These are phyloP conservation scores for Trematosphaeria pertusa DNA, from an alignment of 2,329 filamentous ascomycete species.

Conservation along the genomic window DNA sequence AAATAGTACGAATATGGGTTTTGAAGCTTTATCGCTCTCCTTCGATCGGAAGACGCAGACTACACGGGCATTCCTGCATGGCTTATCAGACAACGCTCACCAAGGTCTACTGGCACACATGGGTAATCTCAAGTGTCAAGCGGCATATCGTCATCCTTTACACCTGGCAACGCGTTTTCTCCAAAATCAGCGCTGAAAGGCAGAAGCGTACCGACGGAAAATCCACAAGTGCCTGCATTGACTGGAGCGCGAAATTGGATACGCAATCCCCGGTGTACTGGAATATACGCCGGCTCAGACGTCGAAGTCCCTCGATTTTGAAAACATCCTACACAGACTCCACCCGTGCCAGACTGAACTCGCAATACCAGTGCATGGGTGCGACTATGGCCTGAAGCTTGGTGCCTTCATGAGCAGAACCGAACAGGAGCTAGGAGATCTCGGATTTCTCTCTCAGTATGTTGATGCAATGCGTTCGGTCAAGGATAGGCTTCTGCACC, in stretches of 20 bases:
- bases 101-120: slow-evolving; percentile 4
- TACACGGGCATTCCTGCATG: slow-evolving; percentile 13
- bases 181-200: slow-evolving; percentile 5
- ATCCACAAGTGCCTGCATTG: slow-evolving; percentile 9
- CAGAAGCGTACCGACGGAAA: slow-evolving; percentile 12
- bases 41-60: slow-evolving; percentile 4
- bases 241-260: slow-evolving; percentile 13
- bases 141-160: no score
- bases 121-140: background rate
- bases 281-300: background rate
- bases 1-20: slow-evolving; percentile 11
- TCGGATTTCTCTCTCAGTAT: background rate
- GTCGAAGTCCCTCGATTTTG: slow-evolving; percentile 8
- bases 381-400: slow-evolving; percentile 12
- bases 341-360: slow-evolving; percentile 18
- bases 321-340: slow-evolving; percentile 7
- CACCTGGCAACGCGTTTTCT: no score
- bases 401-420: slow-evolving; percentile 12
- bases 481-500: slow-evolving; percentile 5
- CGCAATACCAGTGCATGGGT: background rate
- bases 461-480: background rate
- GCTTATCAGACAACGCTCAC: slow-evolving; percentile 5
- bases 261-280: slow-evolving; percentile 15
- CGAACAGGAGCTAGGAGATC: slow-evolving; percentile 6
- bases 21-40: slow-evolving; percentile 15